These are phyloP conservation scores for Clitoria ternatea DNA, from an alignment of 306 rosid species.

Conservation along the genomic window DNA sequence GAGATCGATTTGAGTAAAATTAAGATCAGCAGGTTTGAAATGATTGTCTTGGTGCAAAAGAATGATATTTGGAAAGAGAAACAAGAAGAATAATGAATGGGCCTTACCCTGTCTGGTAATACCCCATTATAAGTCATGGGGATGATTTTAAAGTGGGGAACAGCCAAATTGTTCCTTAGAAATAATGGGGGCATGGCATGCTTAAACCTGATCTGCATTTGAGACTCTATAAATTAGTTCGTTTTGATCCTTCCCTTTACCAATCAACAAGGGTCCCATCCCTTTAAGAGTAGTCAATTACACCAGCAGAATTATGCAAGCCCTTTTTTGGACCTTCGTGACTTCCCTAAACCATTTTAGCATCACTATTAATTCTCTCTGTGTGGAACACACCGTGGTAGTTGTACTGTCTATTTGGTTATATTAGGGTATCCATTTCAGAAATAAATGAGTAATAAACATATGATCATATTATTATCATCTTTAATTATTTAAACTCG, in stretches of 20 bases:
- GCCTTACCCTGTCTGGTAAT: slow-evolving; percentile 39
- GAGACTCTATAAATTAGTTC: slow-evolving; percentile 18
- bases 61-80: slow-evolving; percentile 22
- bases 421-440: no score
- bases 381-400: neutral
- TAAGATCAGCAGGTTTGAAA: neutral
- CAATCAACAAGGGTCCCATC: slow-evolving; percentile 26
- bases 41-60: slow-evolving; percentile 16
- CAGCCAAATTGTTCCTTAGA: slow-evolving; percentile 36
- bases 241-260: slow-evolving; percentile 31
- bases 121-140: slow-evolving; percentile 19
- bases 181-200: slow-evolving; percentile 37
- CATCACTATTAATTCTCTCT: neutral
- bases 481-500: no score
- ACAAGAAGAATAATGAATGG: slow-evolving; percentile 45
- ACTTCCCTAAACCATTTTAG: neutral
- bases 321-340: neutral
- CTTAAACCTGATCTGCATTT: slow-evolving; percentile 16
- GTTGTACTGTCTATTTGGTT: no score
- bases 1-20: no score
- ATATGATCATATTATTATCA: no score
- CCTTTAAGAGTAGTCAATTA: slow-evolving; percentile 28
- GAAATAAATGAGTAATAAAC: no score
- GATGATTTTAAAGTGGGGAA: slow-evolving; percentile 33
- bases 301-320: slow-evolving; percentile 12